Base-by-base conservation (phyloP, 2,329 filamentous ascomycete genomes). In the Knoxdaviesia capensis region DNA sequence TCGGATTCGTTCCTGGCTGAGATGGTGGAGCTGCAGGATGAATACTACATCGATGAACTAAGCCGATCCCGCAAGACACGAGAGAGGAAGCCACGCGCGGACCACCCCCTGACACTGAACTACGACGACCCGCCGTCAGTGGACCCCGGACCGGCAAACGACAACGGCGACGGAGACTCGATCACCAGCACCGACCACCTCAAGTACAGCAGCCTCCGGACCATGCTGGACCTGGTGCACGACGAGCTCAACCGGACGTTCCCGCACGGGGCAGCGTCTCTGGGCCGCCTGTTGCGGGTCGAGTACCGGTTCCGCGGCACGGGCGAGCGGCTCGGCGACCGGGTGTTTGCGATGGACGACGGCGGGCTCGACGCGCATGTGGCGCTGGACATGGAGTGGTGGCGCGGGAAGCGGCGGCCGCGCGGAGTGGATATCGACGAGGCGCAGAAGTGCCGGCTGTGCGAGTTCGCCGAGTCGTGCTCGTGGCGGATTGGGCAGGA, bases 381-480 rank as follows among this genome's bases (percentile, higher is more conserved):
- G 3, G 54, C 60, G 0, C 66, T 73, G 3, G 77, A 81, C 48
- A 74, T 94, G 70, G 56, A 66, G n/a, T 94, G 85, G 85, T 96
- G 88, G 88, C 74, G 71, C 32, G 88, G 87, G 1, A 65, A 80
- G 50, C 64, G 87, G 10, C 60, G 69, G 40, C 74, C 86, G 0
- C 66, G 68, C 6, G 88, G 88, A 0, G 87, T 94, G 3, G 67
- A 73, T 6, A 69, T 92, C 6, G 78, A 87, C 52, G 87, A 94
- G 50, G 82, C 84, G 0, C 93, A 80, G 59, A 96, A 94, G 56
- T 96, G 88, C 55, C 64, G 74, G 20, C 74, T 68, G 29, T 96
- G 88, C 53, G 85, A 93, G 49, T 94, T 94, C 56, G 73, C 69
- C 0, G 77, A 83, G 3, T 66, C 64, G 2, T 96, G 88, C 55